Conservation (phyloP, 331 rosid species). For the Arachis monticola region DNA sequence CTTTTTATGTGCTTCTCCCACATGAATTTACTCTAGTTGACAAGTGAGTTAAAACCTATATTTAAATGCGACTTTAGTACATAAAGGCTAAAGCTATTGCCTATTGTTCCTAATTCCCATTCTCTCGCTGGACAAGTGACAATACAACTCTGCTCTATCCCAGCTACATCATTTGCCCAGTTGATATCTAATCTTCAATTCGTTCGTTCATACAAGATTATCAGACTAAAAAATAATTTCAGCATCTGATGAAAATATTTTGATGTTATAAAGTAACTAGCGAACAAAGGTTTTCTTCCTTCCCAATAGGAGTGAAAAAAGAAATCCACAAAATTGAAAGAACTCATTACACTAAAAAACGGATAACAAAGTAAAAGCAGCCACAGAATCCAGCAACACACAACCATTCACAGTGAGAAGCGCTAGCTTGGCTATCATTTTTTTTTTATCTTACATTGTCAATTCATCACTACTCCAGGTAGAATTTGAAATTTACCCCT, state of each 20-base stretch:
- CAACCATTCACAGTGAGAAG: not conserved
- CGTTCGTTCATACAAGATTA: not conserved
- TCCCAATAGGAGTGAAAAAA: not conserved
- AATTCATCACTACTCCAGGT: not conserved
- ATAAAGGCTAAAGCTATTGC: too few species aligned
- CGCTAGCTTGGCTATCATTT: not conserved
- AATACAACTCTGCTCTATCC: not conserved
- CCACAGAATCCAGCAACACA: not conserved
- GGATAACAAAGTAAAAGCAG: not conserved
- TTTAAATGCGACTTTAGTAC: not conserved
- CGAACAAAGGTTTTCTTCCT: not conserved
- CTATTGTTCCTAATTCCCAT: not conserved
- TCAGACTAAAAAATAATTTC: slow-evolving; percentile 4
- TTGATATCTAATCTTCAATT: not conserved
- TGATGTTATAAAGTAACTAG: slow-evolving; percentile 6
- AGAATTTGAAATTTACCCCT: slow-evolving; percentile 3
- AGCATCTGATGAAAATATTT: not conserved
- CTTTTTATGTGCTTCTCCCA: not conserved
- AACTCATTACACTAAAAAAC: not conserved
- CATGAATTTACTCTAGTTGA: slow-evolving; percentile 7
- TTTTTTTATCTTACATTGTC: not conserved
- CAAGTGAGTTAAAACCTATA: not conserved
- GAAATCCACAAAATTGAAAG: not conserved
- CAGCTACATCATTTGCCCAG: not conserved
- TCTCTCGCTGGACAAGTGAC: not conserved